These are phyloP conservation scores for Colletotrichum musicola DNA, from an alignment of 2,329 filamentous ascomycete species.

Conservation along the genomic window DNA sequence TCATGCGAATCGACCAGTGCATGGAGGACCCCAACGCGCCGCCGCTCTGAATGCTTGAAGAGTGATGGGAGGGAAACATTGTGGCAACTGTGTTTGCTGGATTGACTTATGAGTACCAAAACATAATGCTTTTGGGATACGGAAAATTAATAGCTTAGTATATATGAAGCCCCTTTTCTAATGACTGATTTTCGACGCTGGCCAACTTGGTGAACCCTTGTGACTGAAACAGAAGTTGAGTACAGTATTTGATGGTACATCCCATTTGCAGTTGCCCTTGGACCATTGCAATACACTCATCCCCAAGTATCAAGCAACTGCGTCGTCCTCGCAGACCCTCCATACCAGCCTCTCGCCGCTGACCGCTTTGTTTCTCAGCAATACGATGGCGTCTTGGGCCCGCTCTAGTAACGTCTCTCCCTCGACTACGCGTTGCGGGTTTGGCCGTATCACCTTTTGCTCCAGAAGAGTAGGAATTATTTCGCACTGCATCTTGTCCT, in stretches of 20 bases:
- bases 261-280: no score
- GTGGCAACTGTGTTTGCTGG: no score
- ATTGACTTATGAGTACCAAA: no score
- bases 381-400: constrained; percentile 52
- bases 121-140: no score
- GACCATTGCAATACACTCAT: no score
- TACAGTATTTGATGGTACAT: no score
- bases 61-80: no score
- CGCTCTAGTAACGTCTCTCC: constrained; percentile 53
- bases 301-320: not conserved
- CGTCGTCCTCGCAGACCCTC: constrained; percentile 42
- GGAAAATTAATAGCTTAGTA: no score
- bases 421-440: constrained; percentile 56
- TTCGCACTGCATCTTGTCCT: constrained; percentile 64
- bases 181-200: no score
- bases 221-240: no score
- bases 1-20: constrained; percentile 77
- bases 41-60: constrained; percentile 43
- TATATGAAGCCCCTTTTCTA: no score
- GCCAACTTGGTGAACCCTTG: no score
- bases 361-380: constrained; percentile 51
- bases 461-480: constrained; percentile 64
- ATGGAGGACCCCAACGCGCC: constrained; percentile 72
- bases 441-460: constrained; percentile 54
- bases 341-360: constrained; percentile 58